A percentile compares a stretch with the other conserved stretches of the same genome.
Evolutionary conservation across 768 basidiomycete species (phyloP).

Genomic region (Myochromella boudieri): DNA sequence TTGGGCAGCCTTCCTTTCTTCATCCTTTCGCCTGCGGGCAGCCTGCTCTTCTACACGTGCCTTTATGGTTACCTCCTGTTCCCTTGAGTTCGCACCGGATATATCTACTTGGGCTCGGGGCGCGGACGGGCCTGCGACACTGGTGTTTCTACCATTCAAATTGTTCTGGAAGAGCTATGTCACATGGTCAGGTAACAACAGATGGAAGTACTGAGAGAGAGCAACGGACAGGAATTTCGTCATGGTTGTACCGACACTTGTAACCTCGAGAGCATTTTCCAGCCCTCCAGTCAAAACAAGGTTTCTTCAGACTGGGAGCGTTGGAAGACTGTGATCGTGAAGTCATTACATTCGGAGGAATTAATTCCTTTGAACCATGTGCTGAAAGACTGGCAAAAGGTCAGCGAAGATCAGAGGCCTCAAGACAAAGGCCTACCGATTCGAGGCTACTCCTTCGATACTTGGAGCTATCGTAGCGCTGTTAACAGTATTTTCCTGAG

Average conservation of each 20-base stretch:
- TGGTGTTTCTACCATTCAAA: too few species aligned
- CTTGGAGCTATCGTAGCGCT: too few species aligned
- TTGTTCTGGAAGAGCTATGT: too few species aligned
- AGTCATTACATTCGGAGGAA: background rate
- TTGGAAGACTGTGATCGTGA: background rate
- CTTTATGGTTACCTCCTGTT: background rate
- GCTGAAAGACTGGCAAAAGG: too few species aligned
- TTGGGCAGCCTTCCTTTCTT: background rate
- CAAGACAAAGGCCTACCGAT: too few species aligned
- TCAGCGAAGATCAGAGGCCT: too few species aligned
- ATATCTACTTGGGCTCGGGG: too few species aligned
- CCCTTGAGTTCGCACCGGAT: too few species aligned
- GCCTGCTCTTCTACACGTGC: slow-evolving; percentile 3
- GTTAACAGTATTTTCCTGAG: background rate
- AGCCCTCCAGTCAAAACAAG: slow-evolving; percentile 4
- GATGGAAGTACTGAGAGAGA: background rate
- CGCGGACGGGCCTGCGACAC: too few species aligned
- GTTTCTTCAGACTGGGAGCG: background rate
- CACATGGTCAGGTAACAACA: too few species aligned
- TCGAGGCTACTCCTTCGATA: too few species aligned
- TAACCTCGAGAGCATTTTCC: slow-evolving; percentile 5
- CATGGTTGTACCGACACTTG: slow-evolving; percentile 2
- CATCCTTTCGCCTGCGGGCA: slow-evolving; percentile 21
- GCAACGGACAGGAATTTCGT: background rate
- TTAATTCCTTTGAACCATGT: background rate